A percentile compares a stretch with the other conserved stretches of the same genome.
phyloP scores from a whole-genome alignment of 2,329 filamentous ascomycete genomes.

The Pseudogymnoascus sp. region DNA sequence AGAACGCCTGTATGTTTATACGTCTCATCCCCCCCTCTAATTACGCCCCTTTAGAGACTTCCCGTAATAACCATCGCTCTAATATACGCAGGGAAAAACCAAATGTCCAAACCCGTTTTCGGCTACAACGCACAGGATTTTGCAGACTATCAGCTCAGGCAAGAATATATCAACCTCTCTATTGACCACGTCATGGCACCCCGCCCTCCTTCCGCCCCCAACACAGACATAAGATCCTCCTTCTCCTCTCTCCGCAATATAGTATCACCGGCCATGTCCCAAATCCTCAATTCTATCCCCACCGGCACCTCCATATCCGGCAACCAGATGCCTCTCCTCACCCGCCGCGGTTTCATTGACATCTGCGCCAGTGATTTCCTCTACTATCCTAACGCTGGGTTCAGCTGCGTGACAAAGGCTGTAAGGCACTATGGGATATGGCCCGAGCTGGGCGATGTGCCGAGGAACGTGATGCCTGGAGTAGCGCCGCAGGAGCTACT shows the following conservation, averaged over 20 bases:
- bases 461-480: slow-evolving; percentile 16
- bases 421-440: slow-evolving; percentile 17
- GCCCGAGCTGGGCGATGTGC: slow-evolving; percentile 17
- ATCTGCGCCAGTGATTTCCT: slow-evolving; percentile 16
- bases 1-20: slow-evolving; percentile 19
- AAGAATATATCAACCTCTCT: slow-evolving; percentile 12
- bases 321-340: slow-evolving; percentile 36
- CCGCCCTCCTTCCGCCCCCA: neutral
- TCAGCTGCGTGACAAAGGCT: slow-evolving; percentile 13
- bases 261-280: neutral
- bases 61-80: neutral
- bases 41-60: neutral
- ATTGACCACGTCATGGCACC: slow-evolving; percentile 10
- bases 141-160: slow-evolving; percentile 12
- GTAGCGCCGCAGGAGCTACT: slow-evolving; percentile 9
- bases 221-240: neutral
- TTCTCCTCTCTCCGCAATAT: neutral
- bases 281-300: neutral
- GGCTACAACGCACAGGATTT: slow-evolving; percentile 11
- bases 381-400: slow-evolving; percentile 14
- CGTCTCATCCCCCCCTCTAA: neutral
- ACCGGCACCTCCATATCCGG: slow-evolving; percentile 10
- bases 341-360: slow-evolving; percentile 56
- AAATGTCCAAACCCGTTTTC: neutral
- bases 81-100: neutral